A percentile compares a stretch with the other conserved stretches of the same genome.
These are phyloP conservation scores for Erythrophleum ivorense DNA, from an alignment of 331 rosid genomes.

Conservation along the genomic window DNA sequence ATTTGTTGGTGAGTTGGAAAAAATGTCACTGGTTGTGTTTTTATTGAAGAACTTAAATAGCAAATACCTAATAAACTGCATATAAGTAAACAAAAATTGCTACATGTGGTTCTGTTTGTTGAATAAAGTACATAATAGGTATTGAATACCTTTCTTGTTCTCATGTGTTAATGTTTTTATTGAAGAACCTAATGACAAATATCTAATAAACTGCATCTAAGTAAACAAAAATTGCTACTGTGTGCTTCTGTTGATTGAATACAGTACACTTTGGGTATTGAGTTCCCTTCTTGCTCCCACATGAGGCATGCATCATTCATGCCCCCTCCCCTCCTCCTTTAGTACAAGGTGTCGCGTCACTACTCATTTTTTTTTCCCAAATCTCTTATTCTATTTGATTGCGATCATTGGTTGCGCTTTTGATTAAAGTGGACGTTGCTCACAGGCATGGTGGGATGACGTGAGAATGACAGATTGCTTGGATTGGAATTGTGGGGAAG, in stretches of 20 bases:
- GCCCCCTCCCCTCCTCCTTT: background rate
- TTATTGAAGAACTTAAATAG: background rate
- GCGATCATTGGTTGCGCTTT: background rate
- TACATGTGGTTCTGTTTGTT: no score
- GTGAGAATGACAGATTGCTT: background rate
- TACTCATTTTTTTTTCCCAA: no score
- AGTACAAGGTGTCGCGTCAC: no score
- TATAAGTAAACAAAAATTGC: no score
- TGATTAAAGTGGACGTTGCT: background rate
- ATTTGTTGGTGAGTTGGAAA: background rate
- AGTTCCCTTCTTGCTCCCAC: background rate
- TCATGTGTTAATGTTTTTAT: background rate
- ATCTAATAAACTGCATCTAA: background rate
- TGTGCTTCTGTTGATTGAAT: background rate
- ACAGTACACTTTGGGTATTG: background rate
- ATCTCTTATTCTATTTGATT: no score
- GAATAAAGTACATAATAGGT: no score
- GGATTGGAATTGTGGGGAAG: background rate
- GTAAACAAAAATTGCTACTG: background rate
- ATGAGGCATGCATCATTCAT: constrained; percentile 1
- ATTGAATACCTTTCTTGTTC: no score
- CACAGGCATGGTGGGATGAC: constrained; percentile 4
- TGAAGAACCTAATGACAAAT: no score
- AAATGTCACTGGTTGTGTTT: background rate
- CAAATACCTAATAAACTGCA: background rate